These are phyloP conservation scores for Actinomortierella ambigua DNA, from an alignment of 371 early-diverging fungal genomes.

Conservation along the genomic window DNA sequence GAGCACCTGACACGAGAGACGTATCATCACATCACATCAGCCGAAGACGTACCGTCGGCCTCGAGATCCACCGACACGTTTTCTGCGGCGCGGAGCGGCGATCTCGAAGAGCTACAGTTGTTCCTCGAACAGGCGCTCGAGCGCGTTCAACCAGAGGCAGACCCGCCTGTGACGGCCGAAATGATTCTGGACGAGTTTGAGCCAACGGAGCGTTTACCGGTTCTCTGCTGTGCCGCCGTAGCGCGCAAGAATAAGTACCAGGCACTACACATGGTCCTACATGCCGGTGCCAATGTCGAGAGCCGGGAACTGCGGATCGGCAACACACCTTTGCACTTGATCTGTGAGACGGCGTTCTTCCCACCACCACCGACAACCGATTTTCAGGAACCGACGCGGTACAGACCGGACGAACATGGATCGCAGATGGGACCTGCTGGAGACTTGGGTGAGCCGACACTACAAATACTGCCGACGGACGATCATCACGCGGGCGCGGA, in stretches of 20 bases:
- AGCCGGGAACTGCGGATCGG: conserved; percentile 36
- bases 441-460: background rate
- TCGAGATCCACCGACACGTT: conserved; percentile 21
- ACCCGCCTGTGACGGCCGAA: background rate
- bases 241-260: conserved; percentile 45
- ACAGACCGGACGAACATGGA: conserved; percentile 14
- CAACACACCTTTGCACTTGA: conserved; percentile 34
- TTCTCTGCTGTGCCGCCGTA: conserved; percentile 41
- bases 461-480: no score
- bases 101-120: conserved; percentile 20
- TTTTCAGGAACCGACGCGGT: background rate
- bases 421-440: conserved; percentile 1
- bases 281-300: conserved; percentile 42
- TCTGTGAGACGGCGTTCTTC: conserved; percentile 36
- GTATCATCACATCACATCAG: conserved; percentile 29
- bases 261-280: conserved; percentile 35
- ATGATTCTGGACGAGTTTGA: conserved; percentile 33
- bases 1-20: conserved; percentile 14
- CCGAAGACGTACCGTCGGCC: conserved; percentile 28
- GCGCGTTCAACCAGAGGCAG: conserved; percentile 4
- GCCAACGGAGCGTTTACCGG: conserved; percentile 32
- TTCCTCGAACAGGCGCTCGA: conserved; percentile 19
- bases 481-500: no score
- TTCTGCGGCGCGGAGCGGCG: conserved; percentile 37
- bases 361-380: conserved; percentile 21